Evolutionary conservation across 192 early-diverging fungal genomes (phyloP), one percentile per base, ranked within the genome.

Genomic region (Backusella westeae): DNA sequence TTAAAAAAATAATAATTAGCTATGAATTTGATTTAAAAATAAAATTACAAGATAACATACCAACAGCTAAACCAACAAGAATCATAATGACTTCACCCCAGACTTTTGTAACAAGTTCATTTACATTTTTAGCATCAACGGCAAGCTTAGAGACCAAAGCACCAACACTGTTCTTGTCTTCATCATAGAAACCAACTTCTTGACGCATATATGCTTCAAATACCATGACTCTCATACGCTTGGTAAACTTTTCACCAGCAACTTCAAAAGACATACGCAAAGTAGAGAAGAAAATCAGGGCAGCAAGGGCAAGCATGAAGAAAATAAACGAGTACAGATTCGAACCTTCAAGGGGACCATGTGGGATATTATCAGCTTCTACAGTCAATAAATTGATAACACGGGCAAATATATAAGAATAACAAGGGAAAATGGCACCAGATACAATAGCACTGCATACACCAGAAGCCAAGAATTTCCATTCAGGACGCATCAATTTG

Each of bases 131-230:
- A 26, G 95, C 91, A 81, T 98, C 97, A 23, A 88, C 87, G 17
- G 96, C 90, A 56, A 98, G 87, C 38, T 88, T 79, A 21, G 92
- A 85, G 36, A 94, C 94, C 69, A 98, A 80, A 26, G 90, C 89
- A 34, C 97, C 97, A 9, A 89, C 89, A 59, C 87, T 86, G 75
- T 93, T 90, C 41, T 85, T 83, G 46, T 89, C 87, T n/a, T 89
- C 78, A 80, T 98, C 96, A 85, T 94, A 98, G 84, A 87, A 98
- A 8, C 78, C 92, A 42, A 95, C 90, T 56, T 97, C 93, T 82
- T 98, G 96, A 14, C 89, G 82, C 65, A 97, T 75, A 73, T 96
- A 89, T 7, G 93, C 82, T 1, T 82, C 71, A 86, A 97, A 97
- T 6, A 85, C 79, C 38, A 83, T 74, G 42, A 84, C 85, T 35